Base-by-base conservation (phyloP, 805 yeast genomes). In the Alloascoidea africana region DNA sequence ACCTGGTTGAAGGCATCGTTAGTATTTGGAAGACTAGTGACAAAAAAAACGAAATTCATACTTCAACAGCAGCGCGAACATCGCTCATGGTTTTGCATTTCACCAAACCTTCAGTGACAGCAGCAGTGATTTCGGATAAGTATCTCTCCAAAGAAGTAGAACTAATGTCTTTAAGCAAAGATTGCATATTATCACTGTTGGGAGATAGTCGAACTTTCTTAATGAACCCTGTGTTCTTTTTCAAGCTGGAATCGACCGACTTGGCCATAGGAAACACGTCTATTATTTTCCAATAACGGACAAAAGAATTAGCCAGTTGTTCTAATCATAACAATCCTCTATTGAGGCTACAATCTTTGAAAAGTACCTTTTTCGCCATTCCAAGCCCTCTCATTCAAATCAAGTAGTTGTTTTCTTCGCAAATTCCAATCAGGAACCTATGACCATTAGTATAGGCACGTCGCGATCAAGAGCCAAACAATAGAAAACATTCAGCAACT, bases 221-320 rank as follows among this genome's bases (percentile, higher is more conserved):
- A 37, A 85, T 75, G 49, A 83, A 81, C 0, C 85, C 79, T 73
- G 51, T 54, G 36, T 87, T 83, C 53, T 78, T 82, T 61, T 86
- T 86, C 45, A 86, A 60, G 40, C 87, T 78, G 0, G 93, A 62
- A 51, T 86, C 95, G 5, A 75, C 53, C 42, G 68, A 70, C 5
- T 46, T 37, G 13, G 36, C 43, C 14, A 32, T 33, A 13, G 36
- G 42, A 19, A 32, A 51, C 34, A 32, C 46, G 48, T 32, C 46
- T 42, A 18, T 32, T 14, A 17, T 23, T 17, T 30, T 19, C 13
- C 16, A 27, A 16, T 6, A 34, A 16, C 35, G 14, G 32, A 27
- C 15, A 16, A 17, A 33, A 17, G 16, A 32, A 8, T 33, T 33
- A 27, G 14, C 11, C 5, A 36, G 19, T 27, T 8, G 14, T n/a